A percentile compares a stretch with the other conserved stretches of the same genome.
Conservation (phyloP, 306 rosid genomes). For the Lupinus albus region DNA sequence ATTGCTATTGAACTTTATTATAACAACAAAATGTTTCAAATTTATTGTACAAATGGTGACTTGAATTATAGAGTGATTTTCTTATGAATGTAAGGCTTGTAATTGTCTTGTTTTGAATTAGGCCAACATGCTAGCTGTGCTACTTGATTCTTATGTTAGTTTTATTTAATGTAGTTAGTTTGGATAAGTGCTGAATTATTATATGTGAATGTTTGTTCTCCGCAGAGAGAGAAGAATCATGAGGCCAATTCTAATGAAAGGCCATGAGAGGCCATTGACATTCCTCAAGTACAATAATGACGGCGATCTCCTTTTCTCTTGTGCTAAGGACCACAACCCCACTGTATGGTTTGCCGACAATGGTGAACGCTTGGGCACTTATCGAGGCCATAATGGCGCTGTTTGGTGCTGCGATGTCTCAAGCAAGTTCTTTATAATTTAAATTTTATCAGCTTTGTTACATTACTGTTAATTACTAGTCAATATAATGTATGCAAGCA, state of each 20-base stretch:
- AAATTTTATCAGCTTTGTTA: background rate
- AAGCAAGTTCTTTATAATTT: slow-evolving; percentile 39
- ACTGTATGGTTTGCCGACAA: slow-evolving; percentile 97
- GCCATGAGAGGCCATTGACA: slow-evolving; percentile 94
- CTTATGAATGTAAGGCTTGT: background rate
- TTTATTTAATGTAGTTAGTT: no score
- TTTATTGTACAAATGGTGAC: background rate
- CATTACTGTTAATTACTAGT: no score
- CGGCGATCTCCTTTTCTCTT: slow-evolving; percentile 87
- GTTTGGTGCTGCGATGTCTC: slow-evolving; percentile 98
- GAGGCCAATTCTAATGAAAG: slow-evolving; percentile 98
- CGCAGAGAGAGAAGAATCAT: slow-evolving; percentile 31
- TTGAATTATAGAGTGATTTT: background rate
- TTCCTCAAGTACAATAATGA: slow-evolving; percentile 86
- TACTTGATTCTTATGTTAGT: no score
- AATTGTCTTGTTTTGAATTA: background rate
- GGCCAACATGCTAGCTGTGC: background rate
- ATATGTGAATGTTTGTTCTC: no score
- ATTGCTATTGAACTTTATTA: background rate
- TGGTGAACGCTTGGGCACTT: slow-evolving; percentile 90
- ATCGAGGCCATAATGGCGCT: slow-evolving; percentile 90
- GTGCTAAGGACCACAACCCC: slow-evolving; percentile 86
- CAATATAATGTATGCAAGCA: background rate
- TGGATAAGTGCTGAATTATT: no score
- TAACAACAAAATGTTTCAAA: background rate